phyloP scores from a whole-genome alignment of 2,329 filamentous ascomycete species.

The Alternaria ventricosa region DNA sequence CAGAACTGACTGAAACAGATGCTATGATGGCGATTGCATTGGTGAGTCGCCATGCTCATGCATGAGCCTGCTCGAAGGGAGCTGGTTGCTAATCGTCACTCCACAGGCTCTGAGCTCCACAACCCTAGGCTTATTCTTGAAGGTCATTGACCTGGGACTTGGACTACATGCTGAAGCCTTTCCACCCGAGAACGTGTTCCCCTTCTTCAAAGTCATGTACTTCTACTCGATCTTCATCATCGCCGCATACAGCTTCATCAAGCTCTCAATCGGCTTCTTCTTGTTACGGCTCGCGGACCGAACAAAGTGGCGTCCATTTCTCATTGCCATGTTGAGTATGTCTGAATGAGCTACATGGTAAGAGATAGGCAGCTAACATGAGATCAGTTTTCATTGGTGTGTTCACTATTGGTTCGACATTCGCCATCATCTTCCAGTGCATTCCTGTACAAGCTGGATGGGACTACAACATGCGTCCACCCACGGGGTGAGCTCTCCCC shows the following conservation, averaged over 20 bases:
- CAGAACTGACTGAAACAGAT: conserved; percentile 27
- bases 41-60: conserved; percentile 11
- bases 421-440: conserved; percentile 36
- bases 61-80: background rate
- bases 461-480: conserved; percentile 41
- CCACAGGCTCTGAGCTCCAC: conserved; percentile 19
- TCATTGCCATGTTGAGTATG: conserved; percentile 53
- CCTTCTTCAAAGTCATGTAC: conserved; percentile 49
- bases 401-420: conserved; percentile 36
- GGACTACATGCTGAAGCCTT: conserved; percentile 53
- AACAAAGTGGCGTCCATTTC: conserved; percentile 44
- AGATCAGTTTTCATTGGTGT: conserved; percentile 17
- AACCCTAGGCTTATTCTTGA: conserved; percentile 26
- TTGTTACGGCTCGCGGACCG: conserved; percentile 52
- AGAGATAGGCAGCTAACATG: background rate
- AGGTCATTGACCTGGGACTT: conserved; percentile 49
- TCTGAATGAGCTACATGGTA: background rate
- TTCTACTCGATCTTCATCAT: conserved; percentile 58
- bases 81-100: background rate
- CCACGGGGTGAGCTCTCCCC: conserved; percentile 16
- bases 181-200: conserved; percentile 33
- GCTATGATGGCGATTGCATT: conserved; percentile 47
- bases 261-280: conserved; percentile 58
- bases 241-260: conserved; percentile 54
- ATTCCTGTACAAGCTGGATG: conserved; percentile 54